A percentile compares a stretch with the other conserved stretches of the same genome.
Conservation (phyloP, 805 yeast genomes). For the Kazachstania taianensis region DNA sequence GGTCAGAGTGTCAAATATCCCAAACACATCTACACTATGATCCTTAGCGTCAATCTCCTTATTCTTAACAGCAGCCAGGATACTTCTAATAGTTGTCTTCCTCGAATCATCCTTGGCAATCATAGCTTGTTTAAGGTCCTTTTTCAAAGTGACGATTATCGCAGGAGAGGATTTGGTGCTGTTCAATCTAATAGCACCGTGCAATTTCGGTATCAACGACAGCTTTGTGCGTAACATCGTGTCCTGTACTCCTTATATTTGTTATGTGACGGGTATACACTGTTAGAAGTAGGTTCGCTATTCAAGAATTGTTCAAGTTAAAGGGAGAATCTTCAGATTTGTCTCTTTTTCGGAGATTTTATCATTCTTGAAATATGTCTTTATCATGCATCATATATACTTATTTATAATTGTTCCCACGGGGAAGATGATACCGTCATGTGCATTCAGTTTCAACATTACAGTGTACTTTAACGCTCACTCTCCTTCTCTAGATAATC, state of each 20-base stretch:
- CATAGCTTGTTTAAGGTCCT: conserved; percentile 40
- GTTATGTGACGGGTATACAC: too few relatives aligned
- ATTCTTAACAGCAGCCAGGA: conserved; percentile 37
- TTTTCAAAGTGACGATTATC: conserved; percentile 30
- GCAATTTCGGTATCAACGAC: background rate
- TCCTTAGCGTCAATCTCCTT: conserved; percentile 33
- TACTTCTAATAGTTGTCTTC: conserved; percentile 37
- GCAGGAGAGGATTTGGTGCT: conserved; percentile 30
- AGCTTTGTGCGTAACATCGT: background rate
- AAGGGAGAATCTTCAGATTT: too few relatives aligned
- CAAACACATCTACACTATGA: conserved; percentile 23
- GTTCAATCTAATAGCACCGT: conserved; percentile 22
- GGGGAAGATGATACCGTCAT: too few relatives aligned
- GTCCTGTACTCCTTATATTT: background rate
- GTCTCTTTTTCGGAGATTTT: too few relatives aligned
- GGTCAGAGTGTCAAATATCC: conserved; percentile 30
- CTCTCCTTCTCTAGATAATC: conserved; percentile 70
- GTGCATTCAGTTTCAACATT: too few relatives aligned
- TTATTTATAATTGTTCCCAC: too few relatives aligned
- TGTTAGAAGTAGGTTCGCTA: too few relatives aligned
- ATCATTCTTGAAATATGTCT: too few relatives aligned
- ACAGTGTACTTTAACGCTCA: conserved; percentile 19
- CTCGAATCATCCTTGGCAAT: conserved; percentile 32
- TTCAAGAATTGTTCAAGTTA: too few relatives aligned
- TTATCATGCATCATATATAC: too few relatives aligned